phyloP scores from a whole-genome alignment of 331 rosid species.

The Ulmus americana region DNA sequence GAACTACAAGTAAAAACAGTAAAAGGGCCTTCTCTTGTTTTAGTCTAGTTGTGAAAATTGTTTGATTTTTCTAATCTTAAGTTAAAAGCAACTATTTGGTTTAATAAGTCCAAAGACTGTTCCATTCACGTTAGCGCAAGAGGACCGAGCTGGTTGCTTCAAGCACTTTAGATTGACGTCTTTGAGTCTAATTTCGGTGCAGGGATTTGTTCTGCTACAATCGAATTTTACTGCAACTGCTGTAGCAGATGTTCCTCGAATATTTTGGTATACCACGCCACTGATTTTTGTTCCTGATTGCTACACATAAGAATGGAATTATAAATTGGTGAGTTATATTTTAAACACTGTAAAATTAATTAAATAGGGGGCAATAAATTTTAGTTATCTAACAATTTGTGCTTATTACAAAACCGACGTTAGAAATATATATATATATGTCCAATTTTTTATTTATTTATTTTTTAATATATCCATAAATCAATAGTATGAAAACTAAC shows the following conservation, averaged over 20 bases:
- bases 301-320: background rate
- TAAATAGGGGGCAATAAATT: too few species aligned
- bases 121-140: constrained; percentile 37
- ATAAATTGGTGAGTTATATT: background rate
- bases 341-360: too few species aligned
- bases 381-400: too few species aligned
- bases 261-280: constrained; percentile 19
- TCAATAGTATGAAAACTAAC: too few species aligned
- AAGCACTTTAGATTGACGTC: constrained; percentile 26
- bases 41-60: background rate
- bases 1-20: too few species aligned
- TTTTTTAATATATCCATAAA: too few species aligned
- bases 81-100: constrained; percentile 13
- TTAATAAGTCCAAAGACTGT: constrained; percentile 11
- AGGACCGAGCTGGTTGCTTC: constrained; percentile 29
- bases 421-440: too few species aligned
- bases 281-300: constrained; percentile 21
- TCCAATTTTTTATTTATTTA: too few species aligned
- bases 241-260: constrained; percentile 47
- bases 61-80: too few species aligned
- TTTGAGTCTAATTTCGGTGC: constrained; percentile 20
- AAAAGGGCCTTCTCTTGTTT: too few species aligned
- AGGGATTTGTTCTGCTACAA: constrained; percentile 45
- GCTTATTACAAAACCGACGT: too few species aligned
- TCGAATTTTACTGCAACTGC: constrained; percentile 38